Evolutionary conservation across 2,329 filamentous ascomycete species (phyloP).

Genomic region (Paecilomyces fulvus): DNA sequence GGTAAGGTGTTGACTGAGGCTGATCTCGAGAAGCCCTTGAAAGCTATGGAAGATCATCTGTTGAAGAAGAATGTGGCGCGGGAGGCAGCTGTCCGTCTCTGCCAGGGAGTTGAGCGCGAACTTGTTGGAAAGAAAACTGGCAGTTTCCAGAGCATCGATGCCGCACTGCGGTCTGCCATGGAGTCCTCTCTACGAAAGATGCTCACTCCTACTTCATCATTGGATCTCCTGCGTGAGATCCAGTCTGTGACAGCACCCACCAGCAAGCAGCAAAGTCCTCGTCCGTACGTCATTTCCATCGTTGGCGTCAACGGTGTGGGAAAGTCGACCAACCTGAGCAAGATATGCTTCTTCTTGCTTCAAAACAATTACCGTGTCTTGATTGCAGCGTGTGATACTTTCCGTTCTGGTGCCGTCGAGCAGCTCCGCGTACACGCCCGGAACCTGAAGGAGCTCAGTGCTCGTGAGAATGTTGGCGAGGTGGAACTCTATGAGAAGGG

Average conservation of each 20-base stretch:
- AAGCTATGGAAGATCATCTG: conserved; percentile 91
- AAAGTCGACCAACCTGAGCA: conserved; percentile 95
- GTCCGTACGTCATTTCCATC: conserved; percentile 95
- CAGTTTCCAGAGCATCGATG: conserved; percentile 80
- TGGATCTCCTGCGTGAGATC: conserved; percentile 91
- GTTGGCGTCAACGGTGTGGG: conserved; percentile 97
- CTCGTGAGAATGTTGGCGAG: conserved; percentile 67
- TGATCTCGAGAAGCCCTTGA: conserved; percentile 85
- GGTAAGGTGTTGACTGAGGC: conserved; percentile 85
- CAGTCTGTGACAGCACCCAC: conserved; percentile 64
- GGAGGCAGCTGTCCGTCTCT: conserved; percentile 84
- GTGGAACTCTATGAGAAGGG: conserved; percentile 95
- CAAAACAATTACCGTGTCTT: conserved; percentile 96
- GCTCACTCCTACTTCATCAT: conserved; percentile 85
- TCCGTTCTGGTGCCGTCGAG: conserved; percentile 93
- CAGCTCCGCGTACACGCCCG: conserved; percentile 92
- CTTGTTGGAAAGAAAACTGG: conserved; percentile 84
- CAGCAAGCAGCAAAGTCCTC: conserved; percentile 53
- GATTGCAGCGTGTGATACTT: conserved; percentile 91
- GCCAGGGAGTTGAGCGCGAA: conserved; percentile 83
- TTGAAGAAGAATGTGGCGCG: conserved; percentile 93
- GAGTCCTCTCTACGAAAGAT: conserved; percentile 90
- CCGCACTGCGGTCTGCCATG: conserved; percentile 77
- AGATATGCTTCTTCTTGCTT: conserved; percentile 95
- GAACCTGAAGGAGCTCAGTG: conserved; percentile 81